phyloP scores from a whole-genome alignment of 495 filamentous ascomycete genomes.

The Tirmania nivea region DNA sequence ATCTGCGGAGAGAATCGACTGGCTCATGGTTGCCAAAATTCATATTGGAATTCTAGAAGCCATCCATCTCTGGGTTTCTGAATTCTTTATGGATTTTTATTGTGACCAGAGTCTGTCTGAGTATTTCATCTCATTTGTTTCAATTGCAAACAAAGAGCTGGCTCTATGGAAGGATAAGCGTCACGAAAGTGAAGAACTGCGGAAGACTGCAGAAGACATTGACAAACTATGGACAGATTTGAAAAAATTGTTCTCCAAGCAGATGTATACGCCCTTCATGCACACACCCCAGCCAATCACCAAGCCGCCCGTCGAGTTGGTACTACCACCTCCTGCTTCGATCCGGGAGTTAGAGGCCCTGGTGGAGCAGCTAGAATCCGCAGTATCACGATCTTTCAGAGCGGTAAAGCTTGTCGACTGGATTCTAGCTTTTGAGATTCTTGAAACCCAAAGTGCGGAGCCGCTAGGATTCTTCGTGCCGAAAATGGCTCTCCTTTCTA shows the following conservation, averaged over 20 bases:
- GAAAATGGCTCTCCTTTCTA: conserved; percentile 15
- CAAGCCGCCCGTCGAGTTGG: conserved; percentile 7
- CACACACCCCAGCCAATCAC: conserved; percentile 6
- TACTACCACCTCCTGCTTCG: conserved; percentile 7
- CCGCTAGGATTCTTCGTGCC: conserved; percentile 20
- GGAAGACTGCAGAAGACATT: conserved; percentile 16
- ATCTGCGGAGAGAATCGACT: conserved; percentile 18
- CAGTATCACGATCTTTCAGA: conserved; percentile 12
- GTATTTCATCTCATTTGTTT: conserved; percentile 17
- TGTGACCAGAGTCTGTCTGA: conserved; percentile 18
- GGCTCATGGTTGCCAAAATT: conserved; percentile 19
- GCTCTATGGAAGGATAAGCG: conserved; percentile 11
- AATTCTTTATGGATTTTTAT: conserved; percentile 21
- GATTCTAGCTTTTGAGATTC: conserved; percentile 21
- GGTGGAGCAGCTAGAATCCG: conserved; percentile 14
- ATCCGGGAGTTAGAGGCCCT: conserved; percentile 15
- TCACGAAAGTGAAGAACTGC: conserved; percentile 10
- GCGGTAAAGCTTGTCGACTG: conserved; percentile 19
- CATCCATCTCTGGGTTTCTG: conserved; percentile 18
- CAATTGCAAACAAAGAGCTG: conserved; percentile 15
- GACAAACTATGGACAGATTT: conserved; percentile 16
- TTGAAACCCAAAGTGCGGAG: conserved; percentile 20
- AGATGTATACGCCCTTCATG: conserved; percentile 15
- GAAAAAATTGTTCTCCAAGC: conserved; percentile 14
- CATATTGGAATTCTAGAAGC: conserved; percentile 20